These are phyloP conservation scores for Aspergillus conjunctus DNA, from an alignment of 495 filamentous ascomycete genomes.

Conservation along the genomic window DNA sequence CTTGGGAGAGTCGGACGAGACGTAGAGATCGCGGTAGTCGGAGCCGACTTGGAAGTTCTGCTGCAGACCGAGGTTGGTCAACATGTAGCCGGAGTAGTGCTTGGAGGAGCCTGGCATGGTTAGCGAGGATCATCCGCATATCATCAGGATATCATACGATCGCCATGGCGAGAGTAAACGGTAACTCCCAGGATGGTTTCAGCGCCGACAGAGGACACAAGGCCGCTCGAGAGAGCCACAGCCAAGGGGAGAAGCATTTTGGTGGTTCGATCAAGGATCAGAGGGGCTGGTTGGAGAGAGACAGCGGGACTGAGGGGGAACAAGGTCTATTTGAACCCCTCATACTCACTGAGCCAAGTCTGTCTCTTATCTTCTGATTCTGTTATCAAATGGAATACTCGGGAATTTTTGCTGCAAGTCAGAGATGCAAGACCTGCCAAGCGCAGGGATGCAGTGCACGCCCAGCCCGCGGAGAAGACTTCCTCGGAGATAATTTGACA, in stretches of 20 bases:
- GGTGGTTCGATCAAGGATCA: neutral
- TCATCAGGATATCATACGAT: too few species aligned
- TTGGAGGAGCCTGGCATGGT: conserved; percentile 35
- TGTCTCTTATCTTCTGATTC: neutral
- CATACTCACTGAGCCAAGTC: neutral
- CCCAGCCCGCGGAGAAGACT: neutral
- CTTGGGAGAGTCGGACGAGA: conserved; percentile 43
- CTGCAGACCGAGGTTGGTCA: conserved; percentile 56
- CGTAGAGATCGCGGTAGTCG: conserved; percentile 60
- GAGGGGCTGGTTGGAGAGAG: neutral
- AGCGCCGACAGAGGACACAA: conserved; percentile 17
- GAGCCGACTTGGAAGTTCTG: conserved; percentile 60
- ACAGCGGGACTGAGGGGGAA: neutral
- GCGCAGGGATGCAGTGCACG: neutral
- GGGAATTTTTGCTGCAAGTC: neutral
- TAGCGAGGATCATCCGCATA: neutral
- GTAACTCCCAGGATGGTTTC: conserved; percentile 57
- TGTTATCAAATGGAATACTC: neutral
- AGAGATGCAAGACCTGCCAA: neutral
- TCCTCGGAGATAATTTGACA: conserved; percentile 1
- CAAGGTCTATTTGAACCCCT: neutral
- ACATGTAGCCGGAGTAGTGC: conserved; percentile 37
- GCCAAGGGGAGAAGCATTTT: neutral
- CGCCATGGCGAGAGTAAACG: conserved; percentile 59
- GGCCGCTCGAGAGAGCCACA: neutral